Evolutionary conservation across 2,329 filamentous ascomycete genomes (phyloP), one percentile per base, ranked within the genome.

Genomic region (Fonsecaea pedrosoi): DNA sequence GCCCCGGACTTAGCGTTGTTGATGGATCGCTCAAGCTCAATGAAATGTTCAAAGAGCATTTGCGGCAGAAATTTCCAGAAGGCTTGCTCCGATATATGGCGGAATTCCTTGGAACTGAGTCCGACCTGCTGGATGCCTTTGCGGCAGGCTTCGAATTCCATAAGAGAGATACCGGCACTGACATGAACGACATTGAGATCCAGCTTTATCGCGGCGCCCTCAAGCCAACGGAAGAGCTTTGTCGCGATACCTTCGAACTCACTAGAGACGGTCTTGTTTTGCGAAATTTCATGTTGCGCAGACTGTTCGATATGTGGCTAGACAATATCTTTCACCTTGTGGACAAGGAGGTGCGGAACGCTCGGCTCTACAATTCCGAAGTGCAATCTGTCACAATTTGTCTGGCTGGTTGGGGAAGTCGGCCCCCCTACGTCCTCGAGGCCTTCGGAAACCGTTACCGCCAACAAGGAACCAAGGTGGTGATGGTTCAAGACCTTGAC

Each of bases 391-490:
- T n/a, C 4, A 6, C 15, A 4, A 30, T 42, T 45, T 21, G 9
- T 59, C 38, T 59, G 38, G 45, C 18, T 5, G 56, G 56, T 32
- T 35, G 38, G 35, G 56, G 56, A 38, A 48, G 38, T 30, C 56
- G 18, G 4, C 56, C 56, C 9, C 10, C 38, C 8, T 59, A 45
- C 37, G 35, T 58, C 3, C 15, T 59, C 2, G 18, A 10, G 45
- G 18, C 56, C 45, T 40, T 38, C n/a, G 18, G 34, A 38, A 9
- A 32, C 21, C 34, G 21, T 25, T 40, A 9, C 3, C 3, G 9
- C 18, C 30, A 15, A 38, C 10, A n/a, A 38, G 18, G 40, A 42
- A 34, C 32, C 13, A 34, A 32, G 18, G 56, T n/a, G 13, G n/a
- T 13, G 12, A 38, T 45, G 56, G 37, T 59, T 4, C n/a, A 9